Conservation (phyloP, 2,329 filamentous ascomycete species). For the Claviceps africana region DNA sequence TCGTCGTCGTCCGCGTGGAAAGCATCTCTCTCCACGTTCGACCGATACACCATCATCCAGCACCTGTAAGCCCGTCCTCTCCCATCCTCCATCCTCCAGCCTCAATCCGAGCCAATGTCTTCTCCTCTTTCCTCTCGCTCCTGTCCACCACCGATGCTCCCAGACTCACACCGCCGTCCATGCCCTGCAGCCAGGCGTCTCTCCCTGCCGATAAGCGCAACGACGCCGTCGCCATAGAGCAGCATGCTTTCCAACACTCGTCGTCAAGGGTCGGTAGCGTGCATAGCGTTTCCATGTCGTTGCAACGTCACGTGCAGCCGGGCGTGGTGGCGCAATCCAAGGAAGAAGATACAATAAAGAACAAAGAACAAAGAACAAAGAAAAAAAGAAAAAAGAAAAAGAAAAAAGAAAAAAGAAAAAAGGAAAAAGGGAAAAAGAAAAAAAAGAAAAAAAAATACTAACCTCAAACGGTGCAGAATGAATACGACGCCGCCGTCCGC, state of each 20-base stretch:
- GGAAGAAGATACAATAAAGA: neutral
- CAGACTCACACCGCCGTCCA: neutral
- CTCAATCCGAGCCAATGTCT: neutral
- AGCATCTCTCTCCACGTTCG: conserved; percentile 37
- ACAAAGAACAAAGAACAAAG: neutral
- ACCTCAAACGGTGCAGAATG: conserved; percentile 32
- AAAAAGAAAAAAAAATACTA: too few species aligned
- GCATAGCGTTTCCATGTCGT: neutral
- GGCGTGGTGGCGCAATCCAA: neutral
- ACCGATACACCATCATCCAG: conserved; percentile 50
- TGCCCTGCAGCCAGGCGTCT: conserved; percentile 15
- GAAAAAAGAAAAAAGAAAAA: neutral
- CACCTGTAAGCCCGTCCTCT: conserved; percentile 21
- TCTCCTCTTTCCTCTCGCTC: neutral
- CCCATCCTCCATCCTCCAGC: too few species aligned
- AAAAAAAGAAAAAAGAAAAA: neutral
- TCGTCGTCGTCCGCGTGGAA: conserved; percentile 24
- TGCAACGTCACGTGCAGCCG: neutral
- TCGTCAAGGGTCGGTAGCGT: conserved; percentile 33
- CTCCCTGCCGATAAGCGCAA: conserved; percentile 16
- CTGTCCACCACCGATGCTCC: neutral
- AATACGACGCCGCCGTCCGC: conserved; percentile 33
- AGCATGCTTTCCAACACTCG: conserved; percentile 44
- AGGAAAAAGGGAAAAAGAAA: too few species aligned
- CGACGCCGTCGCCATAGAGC: conserved; percentile 52